Conservation (phyloP, 306 rosid species). For the Myrica gale region DNA sequence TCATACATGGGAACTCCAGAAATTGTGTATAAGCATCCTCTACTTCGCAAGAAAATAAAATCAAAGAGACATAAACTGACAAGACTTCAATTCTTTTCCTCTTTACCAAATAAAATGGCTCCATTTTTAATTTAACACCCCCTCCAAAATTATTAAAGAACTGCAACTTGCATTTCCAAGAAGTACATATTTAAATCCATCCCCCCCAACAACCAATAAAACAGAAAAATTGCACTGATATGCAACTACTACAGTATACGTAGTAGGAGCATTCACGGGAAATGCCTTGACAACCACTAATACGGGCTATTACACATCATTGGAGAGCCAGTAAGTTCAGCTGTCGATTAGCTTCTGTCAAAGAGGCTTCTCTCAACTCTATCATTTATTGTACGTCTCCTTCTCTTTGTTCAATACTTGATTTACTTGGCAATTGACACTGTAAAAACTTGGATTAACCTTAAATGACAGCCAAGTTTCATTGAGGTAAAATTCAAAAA, state of each 20-base stretch:
- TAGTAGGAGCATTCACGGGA: not conserved
- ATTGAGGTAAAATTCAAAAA: not conserved
- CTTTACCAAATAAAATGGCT: not conserved
- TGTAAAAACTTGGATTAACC: not conserved
- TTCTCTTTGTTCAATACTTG: not conserved
- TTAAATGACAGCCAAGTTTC: not conserved
- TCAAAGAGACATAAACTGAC: not conserved
- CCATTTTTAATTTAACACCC: not conserved
- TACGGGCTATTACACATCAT: not conserved
- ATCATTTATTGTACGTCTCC: not conserved
- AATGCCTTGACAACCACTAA: not conserved
- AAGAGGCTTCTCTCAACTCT: not conserved
- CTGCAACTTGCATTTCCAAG: not conserved
- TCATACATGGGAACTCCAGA: conserved; percentile 11
- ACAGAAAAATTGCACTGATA: not conserved
- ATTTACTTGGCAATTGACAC: not conserved
- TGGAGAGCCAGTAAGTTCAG: not conserved
- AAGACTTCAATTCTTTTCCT: not conserved
- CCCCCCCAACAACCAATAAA: not conserved
- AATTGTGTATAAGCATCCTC: not conserved
- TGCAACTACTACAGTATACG: not conserved
- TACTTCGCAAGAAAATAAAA: not conserved
- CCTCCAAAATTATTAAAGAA: not conserved
- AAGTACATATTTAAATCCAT: not conserved
- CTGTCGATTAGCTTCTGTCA: not conserved